These are phyloP conservation scores for Rhodotorula kratochvilovae DNA, from an alignment of 768 basidiomycete species.

Conservation along the genomic window DNA sequence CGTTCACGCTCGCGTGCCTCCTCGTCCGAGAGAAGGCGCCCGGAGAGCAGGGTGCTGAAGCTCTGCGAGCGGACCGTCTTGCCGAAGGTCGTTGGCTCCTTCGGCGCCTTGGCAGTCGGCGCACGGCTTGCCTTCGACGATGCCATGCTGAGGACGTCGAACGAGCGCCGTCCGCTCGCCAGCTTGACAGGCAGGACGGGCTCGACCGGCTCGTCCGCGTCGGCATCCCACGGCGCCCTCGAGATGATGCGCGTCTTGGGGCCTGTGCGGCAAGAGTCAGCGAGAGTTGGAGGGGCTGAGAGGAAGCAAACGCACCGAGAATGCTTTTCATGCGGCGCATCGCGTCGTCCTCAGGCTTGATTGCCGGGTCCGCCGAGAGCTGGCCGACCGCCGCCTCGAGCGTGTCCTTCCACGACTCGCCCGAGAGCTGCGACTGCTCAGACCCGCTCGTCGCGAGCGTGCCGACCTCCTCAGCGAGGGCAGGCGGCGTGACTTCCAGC, in stretches of 20 bases:
- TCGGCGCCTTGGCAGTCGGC: not conserved
- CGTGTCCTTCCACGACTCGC: conserved; percentile 17
- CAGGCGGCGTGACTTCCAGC: not conserved
- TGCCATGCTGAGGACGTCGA: not conserved
- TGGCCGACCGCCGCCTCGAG: conserved; percentile 16
- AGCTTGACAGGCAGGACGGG: not conserved
- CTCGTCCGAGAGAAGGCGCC: not conserved
- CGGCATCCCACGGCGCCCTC: conserved; percentile 28
- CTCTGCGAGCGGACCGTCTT: conserved; percentile 12
- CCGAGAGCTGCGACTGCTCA: conserved; percentile 14
- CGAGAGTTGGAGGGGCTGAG: not conserved
- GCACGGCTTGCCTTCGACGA: not conserved
- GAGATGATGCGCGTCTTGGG: conserved; percentile 23
- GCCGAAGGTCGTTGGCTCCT: not conserved
- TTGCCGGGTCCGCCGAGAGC: conserved; percentile 6
- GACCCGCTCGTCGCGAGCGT: conserved; percentile 7
- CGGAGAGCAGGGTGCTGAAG: conserved; percentile 20
- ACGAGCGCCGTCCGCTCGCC: not conserved
- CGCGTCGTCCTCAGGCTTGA: conserved; percentile 18
- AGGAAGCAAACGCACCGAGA: conserved; percentile 9
- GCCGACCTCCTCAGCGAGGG: not conserved
- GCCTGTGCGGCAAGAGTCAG: not conserved
- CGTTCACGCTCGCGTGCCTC: conserved; percentile 9
- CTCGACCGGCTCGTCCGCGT: too few relatives aligned
- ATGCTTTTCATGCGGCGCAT: conserved; percentile 34